Evolutionary conservation across 768 basidiomycete genomes (phyloP).

Genomic region (Leccinum longicurvipes): DNA sequence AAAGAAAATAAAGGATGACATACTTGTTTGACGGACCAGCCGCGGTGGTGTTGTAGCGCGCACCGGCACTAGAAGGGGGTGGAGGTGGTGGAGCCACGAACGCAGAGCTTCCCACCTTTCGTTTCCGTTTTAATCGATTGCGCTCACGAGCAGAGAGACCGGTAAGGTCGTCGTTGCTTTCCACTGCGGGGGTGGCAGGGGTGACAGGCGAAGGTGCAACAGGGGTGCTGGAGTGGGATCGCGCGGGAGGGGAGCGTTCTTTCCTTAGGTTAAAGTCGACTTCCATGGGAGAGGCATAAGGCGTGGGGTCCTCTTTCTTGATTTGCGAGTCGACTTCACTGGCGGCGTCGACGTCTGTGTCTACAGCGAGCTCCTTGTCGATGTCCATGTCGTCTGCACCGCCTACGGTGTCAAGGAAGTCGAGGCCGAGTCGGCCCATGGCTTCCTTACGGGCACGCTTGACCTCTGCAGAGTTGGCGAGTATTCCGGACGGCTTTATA

Average conservation of each 20-base stretch:
- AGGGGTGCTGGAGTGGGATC: slow-evolving; percentile 45
- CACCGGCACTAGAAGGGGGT: slow-evolving; percentile 53
- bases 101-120: slow-evolving; percentile 80
- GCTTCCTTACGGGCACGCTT: slow-evolving; percentile 86
- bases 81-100: slow-evolving; percentile 70
- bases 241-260: slow-evolving; percentile 39
- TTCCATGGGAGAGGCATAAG: slow-evolving; percentile 43
- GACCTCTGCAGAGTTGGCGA: slow-evolving; percentile 73
- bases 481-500: slow-evolving; percentile 64
- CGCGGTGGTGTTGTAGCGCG: slow-evolving; percentile 61
- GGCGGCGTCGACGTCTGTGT: slow-evolving; percentile 47
- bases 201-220: slow-evolving; percentile 49
- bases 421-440: slow-evolving; percentile 82
- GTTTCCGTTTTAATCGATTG: slow-evolving; percentile 92
- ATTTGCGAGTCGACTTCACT: slow-evolving; percentile 37
- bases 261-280: slow-evolving; percentile 39
- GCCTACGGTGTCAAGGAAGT: slow-evolving; percentile 75
- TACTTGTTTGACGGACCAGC: slow-evolving; percentile 60
- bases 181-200: slow-evolving; percentile 32
- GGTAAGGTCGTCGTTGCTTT: slow-evolving; percentile 42
- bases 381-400: slow-evolving; percentile 77
- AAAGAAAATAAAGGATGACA: slow-evolving; percentile 13
- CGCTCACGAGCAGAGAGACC: slow-evolving; percentile 88
- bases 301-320: slow-evolving; percentile 39
- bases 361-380: slow-evolving; percentile 74